Conservation (phyloP, 257 asterid species). For the Gentiana dahurica region DNA sequence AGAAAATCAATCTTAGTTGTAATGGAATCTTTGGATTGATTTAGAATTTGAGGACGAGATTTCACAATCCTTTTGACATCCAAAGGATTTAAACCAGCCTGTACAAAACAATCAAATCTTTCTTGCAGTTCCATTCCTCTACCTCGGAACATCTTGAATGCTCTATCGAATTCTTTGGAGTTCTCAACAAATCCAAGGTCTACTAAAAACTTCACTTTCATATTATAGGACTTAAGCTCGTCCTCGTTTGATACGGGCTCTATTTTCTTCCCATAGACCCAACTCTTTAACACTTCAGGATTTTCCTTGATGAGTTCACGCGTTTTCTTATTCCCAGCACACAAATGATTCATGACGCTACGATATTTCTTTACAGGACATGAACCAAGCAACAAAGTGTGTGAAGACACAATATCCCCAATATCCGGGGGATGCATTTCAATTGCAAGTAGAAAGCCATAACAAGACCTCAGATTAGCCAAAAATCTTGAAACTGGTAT, state of each 20-base stretch:
- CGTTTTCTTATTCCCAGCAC: constrained; percentile 31
- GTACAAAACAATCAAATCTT: too few relatives aligned
- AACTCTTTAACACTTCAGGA: constrained; percentile 26
- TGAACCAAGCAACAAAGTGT: constrained; percentile 41
- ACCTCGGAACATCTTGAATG: too few relatives aligned
- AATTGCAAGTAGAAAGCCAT: constrained; percentile 40
- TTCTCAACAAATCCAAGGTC: too few relatives aligned
- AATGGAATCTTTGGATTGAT: too few relatives aligned
- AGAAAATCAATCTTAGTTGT: too few relatives aligned
- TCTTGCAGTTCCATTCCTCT: too few relatives aligned
- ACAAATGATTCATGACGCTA: constrained; percentile 22
- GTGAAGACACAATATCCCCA: constrained; percentile 22
- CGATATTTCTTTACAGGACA: constrained; percentile 36
- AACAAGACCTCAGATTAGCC: constrained; percentile 30
- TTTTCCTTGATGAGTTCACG: constrained; percentile 41
- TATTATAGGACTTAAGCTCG: too few relatives aligned
- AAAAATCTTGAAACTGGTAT: constrained; percentile 26
- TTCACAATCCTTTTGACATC: too few relatives aligned
- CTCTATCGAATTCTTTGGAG: too few relatives aligned
- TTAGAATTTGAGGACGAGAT: too few relatives aligned
- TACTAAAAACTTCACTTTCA: too few relatives aligned
- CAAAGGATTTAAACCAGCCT: too few relatives aligned
- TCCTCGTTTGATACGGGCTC: constrained; percentile 17
- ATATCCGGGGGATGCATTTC: constrained; percentile 44
- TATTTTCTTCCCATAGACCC: constrained; percentile 13